Evolutionary conservation across 139 green algal genomes (phyloP).

Genomic region (Tetraselmis striata): DNA sequence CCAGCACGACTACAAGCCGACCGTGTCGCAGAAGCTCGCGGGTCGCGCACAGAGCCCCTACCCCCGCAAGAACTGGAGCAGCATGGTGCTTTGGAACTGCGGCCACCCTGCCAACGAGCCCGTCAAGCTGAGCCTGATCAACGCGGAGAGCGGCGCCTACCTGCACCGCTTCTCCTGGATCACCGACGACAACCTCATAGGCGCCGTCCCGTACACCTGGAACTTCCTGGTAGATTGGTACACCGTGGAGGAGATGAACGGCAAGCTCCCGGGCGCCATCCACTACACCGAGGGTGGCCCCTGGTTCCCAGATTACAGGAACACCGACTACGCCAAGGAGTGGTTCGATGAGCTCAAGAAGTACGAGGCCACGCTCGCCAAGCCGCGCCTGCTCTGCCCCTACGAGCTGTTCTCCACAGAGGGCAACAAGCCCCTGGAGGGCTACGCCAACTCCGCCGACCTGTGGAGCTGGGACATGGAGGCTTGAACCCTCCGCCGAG

Average conservation of each 20-base stretch:
- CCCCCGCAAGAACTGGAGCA: constrained; percentile 36
- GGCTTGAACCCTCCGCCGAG: too few species aligned
- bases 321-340: constrained; percentile 23
- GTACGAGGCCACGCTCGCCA: constrained; percentile 21
- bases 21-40: constrained; percentile 1
- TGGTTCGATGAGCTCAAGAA: constrained; percentile 33
- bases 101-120: constrained; percentile 24
- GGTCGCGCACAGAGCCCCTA: constrained; percentile 12
- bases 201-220: constrained; percentile 26
- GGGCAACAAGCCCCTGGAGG: constrained; percentile 13
- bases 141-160: constrained; percentile 20
- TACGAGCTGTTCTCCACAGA: constrained; percentile 16
- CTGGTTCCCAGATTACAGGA: constrained; percentile 26
- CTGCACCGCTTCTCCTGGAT: constrained; percentile 30
- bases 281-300: constrained; percentile 35
- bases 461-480: not conserved
- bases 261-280: constrained; percentile 19
- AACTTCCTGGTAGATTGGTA: constrained; percentile 34
- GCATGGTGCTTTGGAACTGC: constrained; percentile 39
- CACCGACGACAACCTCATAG: constrained; percentile 22
- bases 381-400: constrained; percentile 19
- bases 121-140: constrained; percentile 21
- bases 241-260: constrained; percentile 10
- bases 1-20: constrained; percentile 22
- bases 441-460: constrained; percentile 15